phyloP scores from a whole-genome alignment of 495 filamentous ascomycete genomes.

The Tuber brumale region DNA sequence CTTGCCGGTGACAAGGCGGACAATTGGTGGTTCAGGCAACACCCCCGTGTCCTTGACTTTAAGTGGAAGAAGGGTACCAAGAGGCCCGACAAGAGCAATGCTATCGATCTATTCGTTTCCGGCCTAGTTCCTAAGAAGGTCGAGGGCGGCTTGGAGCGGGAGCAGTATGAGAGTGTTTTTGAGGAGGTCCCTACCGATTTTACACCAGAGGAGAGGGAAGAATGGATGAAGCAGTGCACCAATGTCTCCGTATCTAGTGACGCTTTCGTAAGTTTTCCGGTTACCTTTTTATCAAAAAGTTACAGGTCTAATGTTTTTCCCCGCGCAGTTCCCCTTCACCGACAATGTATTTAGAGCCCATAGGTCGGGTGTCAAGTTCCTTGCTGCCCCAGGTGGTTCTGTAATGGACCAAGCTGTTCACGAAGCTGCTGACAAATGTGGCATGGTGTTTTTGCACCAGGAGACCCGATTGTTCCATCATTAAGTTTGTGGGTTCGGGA shows the following conservation, averaged over 20 bases:
- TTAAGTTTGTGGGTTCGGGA: background rate
- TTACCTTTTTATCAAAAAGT: background rate
- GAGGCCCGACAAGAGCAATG: slow-evolving; percentile 94
- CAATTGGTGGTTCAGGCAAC: slow-evolving; percentile 99
- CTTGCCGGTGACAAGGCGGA: slow-evolving; percentile 98
- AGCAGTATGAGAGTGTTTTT: slow-evolving; percentile 80
- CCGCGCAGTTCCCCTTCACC: slow-evolving; percentile 79
- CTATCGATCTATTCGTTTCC: slow-evolving; percentile 88
- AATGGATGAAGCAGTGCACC: slow-evolving; percentile 71
- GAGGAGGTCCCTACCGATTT: slow-evolving; percentile 83
- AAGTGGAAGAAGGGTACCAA: slow-evolving; percentile 97
- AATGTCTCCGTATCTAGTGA: slow-evolving; percentile 85
- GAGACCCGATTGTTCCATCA: slow-evolving; percentile 78
- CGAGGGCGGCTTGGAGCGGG: slow-evolving; percentile 62
- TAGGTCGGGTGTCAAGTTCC: slow-evolving; percentile 86
- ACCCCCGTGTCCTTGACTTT: slow-evolving; percentile 74
- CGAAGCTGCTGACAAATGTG: slow-evolving; percentile 85
- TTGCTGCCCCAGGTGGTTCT: slow-evolving; percentile 86
- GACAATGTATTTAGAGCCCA: slow-evolving; percentile 92
- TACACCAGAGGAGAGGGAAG: slow-evolving; percentile 72
- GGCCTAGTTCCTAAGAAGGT: slow-evolving; percentile 66
- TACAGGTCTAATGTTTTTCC: background rate
- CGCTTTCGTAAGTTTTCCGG: slow-evolving; percentile 68
- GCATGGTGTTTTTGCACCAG: slow-evolving; percentile 87
- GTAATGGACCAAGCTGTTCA: slow-evolving; percentile 87